phyloP scores from a whole-genome alignment of 768 basidiomycete genomes.

The Clathrus columnatus region DNA sequence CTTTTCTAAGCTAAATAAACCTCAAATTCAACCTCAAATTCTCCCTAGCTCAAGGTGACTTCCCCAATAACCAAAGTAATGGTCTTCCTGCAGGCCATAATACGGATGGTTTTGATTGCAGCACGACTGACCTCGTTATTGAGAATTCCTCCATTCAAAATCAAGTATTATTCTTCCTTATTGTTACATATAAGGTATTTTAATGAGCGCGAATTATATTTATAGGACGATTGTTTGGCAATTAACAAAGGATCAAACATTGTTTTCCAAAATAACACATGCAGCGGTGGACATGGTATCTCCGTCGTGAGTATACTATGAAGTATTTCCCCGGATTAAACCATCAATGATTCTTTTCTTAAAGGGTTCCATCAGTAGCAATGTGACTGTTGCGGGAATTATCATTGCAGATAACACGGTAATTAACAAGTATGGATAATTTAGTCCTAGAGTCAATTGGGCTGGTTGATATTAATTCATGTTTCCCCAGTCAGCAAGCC shows the following conservation, averaged over 20 bases:
- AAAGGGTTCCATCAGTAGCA: constrained; percentile 38
- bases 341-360: constrained; percentile 9
- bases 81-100: constrained; percentile 37
- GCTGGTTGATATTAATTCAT: background rate
- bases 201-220: background rate
- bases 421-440: constrained; percentile 41
- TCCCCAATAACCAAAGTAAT: constrained; percentile 41
- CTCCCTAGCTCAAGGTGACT: constrained; percentile 47
- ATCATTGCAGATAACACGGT: constrained; percentile 44
- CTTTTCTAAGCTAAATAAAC: background rate
- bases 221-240: constrained; percentile 56
- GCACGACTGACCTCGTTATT: constrained; percentile 14
- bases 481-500: constrained; percentile 34
- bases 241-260: constrained; percentile 29
- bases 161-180: background rate
- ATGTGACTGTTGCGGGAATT: constrained; percentile 37
- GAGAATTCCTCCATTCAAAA: constrained; percentile 14
- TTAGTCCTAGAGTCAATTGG: no score
- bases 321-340: no score
- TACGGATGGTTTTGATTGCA: constrained; percentile 21
- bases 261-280: constrained; percentile 39
- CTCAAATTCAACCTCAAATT: constrained; percentile 10
- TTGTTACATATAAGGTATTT: background rate
- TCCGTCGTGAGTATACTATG: constrained; percentile 39
- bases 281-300: constrained; percentile 55